Evolutionary conservation across 108 stramenopile species (phyloP), one percentile per base, ranked within the genome.

Genomic region (Tribonema minus): DNA sequence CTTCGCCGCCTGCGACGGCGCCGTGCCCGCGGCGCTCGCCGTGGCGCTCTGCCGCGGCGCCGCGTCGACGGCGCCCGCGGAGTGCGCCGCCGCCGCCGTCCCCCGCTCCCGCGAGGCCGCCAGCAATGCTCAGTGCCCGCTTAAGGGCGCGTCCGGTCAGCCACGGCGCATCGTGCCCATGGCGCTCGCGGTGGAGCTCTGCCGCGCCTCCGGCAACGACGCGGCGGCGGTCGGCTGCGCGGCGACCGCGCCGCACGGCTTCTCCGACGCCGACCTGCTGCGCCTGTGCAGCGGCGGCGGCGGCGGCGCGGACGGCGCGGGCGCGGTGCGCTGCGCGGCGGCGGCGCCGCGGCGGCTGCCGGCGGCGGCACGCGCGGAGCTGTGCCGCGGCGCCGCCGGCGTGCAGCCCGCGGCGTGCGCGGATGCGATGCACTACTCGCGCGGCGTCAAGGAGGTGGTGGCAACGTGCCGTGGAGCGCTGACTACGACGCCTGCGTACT

Each of bases 31-130:
- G n/a, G n/a, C n/a, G n/a, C n/a, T n/a, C 26, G 72, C 62, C 25
- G 39, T 64, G 2, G 72, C 30, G 1, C 72, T 74, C 26, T 74
- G 72, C 64, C 40, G 62, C 2, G 41, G 64, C 20, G 72, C 72
- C 31, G 20, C 12, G 15, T 23, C 40, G 30, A 31, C 7, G n/a
- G 37, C 0, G 40, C 36, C 63, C 29, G 72, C 72, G n/a, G n/a
- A n/a, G n/a, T n/a, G n/a, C n/a, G n/a, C n/a, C n/a, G n/a, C n/a
- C n/a, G n/a, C n/a, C n/a, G n/a, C n/a, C n/a, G n/a, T n/a, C n/a
- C n/a, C n/a, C n/a, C n/a, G n/a, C n/a, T n/a, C n/a, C n/a, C n/a
- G n/a, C n/a, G n/a, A n/a, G n/a, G n/a, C n/a, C n/a, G n/a, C n/a
- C n/a, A n/a, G n/a, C n/a, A n/a, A n/a, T n/a, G n/a, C n/a, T n/a